These are phyloP conservation scores for Xylaria acuta DNA, from an alignment of 495 filamentous ascomycete species.

Conservation along the genomic window DNA sequence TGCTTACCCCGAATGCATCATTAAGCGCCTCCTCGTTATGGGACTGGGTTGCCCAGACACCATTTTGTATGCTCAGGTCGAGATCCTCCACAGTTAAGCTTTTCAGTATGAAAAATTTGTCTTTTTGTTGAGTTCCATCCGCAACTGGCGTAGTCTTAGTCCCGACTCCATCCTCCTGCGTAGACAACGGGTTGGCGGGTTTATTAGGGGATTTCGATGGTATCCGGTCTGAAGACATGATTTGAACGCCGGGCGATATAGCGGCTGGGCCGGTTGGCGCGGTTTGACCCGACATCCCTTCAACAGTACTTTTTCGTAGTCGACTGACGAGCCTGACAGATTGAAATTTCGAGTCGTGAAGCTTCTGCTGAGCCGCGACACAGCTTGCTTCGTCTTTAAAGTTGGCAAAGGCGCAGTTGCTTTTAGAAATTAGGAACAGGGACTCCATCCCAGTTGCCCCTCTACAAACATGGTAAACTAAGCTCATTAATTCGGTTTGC, in stretches of 20 bases:
- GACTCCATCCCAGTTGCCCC: slow-evolving; percentile 87
- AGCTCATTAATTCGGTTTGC: slow-evolving; percentile 73
- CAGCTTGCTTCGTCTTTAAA: slow-evolving; percentile 84
- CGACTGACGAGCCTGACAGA: slow-evolving; percentile 92
- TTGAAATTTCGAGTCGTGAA: slow-evolving; percentile 91
- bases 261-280: slow-evolving; percentile 62
- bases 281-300: slow-evolving; percentile 54
- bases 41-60: slow-evolving; percentile 92
- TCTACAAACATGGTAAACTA: slow-evolving; percentile 90
- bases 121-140: slow-evolving; percentile 49
- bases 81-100: slow-evolving; percentile 95
- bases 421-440: slow-evolving; percentile 94
- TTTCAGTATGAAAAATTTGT: slow-evolving; percentile 92
- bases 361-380: slow-evolving; percentile 76
- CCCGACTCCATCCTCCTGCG: slow-evolving; percentile 28
- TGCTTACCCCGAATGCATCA: slow-evolving; percentile 78
- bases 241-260: slow-evolving; percentile 36
- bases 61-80: slow-evolving; percentile 84
- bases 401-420: slow-evolving; percentile 98
- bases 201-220: slow-evolving; percentile 31
- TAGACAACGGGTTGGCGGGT: slow-evolving; percentile 28
- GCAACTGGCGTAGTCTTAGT: slow-evolving; percentile 24
- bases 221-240: slow-evolving; percentile 25
- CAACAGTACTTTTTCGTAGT: slow-evolving; percentile 68
- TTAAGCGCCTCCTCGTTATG: slow-evolving; percentile 90